Evolutionary conservation across 2,329 filamentous ascomycete genomes (phyloP).

Genomic region (Aureobasidium pullulans): DNA sequence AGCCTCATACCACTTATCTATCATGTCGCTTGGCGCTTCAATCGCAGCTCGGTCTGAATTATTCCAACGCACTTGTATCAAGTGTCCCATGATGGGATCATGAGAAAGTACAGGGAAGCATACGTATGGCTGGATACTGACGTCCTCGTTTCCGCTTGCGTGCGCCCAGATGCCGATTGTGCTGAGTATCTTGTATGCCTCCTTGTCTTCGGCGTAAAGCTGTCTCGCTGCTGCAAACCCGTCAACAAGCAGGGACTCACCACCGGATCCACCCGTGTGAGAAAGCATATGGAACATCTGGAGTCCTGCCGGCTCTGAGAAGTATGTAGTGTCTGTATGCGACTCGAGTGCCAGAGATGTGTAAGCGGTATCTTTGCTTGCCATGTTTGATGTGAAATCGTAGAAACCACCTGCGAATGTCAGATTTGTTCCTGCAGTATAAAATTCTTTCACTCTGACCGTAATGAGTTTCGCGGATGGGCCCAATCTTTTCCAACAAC

Average conservation of each 20-base stretch:
- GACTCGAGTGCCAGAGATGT: constrained; percentile 74
- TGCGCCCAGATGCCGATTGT: constrained; percentile 62
- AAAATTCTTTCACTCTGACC: constrained; percentile 45
- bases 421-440: background rate
- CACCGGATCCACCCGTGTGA: constrained; percentile 63
- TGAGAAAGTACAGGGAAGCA: constrained; percentile 66
- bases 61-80: constrained; percentile 80
- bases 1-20: constrained; percentile 68
- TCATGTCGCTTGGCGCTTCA: constrained; percentile 44
- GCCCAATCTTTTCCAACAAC: constrained; percentile 74
- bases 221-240: constrained; percentile 66
- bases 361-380: constrained; percentile 50
- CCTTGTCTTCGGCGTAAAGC: constrained; percentile 47
- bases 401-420: constrained; percentile 53
- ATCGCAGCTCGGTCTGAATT: constrained; percentile 76
- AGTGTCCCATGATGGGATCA: constrained; percentile 33
- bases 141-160: constrained; percentile 78
- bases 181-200: constrained; percentile 52
- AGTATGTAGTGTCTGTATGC: constrained; percentile 95
- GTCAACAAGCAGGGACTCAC: constrained; percentile 76
- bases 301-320: constrained; percentile 82
- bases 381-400: constrained; percentile 85
- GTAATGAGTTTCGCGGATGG: constrained; percentile 87
- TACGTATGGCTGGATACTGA: constrained; percentile 66
- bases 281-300: constrained; percentile 91